phyloP scores from a whole-genome alignment of 495 filamentous ascomycete genomes.

The Xylaria telfairii region DNA sequence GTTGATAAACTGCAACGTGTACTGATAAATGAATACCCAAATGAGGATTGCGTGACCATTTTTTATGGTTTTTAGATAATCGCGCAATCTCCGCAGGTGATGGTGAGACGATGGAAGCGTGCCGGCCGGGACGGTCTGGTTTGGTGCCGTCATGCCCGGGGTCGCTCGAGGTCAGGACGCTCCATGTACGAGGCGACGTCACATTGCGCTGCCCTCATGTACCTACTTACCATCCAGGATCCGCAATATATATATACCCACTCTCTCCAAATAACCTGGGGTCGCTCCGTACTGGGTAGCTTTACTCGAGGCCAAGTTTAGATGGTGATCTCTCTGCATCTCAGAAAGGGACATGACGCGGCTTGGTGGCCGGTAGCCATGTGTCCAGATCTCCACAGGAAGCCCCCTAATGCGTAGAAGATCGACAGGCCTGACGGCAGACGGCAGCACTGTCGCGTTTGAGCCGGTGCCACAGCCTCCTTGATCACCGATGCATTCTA shows the following conservation, averaged over 20 bases:
- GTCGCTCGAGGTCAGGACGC: constrained; percentile 15
- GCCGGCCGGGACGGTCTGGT: constrained; percentile 6
- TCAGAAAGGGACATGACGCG: constrained; percentile 4
- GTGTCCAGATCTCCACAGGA: constrained; percentile 21
- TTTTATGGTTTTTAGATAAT: neutral
- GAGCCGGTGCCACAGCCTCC: constrained; percentile 14
- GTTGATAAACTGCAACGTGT: neutral
- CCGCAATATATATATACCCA: no score
- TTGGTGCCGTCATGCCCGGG: constrained; percentile 17
- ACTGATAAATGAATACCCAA: neutral
- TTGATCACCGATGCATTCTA: neutral
- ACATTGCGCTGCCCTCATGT: neutral
- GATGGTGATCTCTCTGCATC: neutral
- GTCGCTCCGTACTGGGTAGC: neutral
- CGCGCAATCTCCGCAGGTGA: neutral
- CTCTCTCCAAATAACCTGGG: neutral
- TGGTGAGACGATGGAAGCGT: neutral
- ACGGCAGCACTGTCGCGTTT: constrained; percentile 20
- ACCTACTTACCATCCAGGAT: neutral
- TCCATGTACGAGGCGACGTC: neutral
- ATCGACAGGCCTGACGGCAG: constrained; percentile 24
- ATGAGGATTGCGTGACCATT: neutral
- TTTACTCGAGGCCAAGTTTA: neutral
- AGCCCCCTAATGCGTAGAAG: constrained; percentile 13
- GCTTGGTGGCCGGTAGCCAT: constrained; percentile 19